Base-by-base conservation (phyloP, 352 stramenopile genomes). In the Globisporangium echinulatum region DNA sequence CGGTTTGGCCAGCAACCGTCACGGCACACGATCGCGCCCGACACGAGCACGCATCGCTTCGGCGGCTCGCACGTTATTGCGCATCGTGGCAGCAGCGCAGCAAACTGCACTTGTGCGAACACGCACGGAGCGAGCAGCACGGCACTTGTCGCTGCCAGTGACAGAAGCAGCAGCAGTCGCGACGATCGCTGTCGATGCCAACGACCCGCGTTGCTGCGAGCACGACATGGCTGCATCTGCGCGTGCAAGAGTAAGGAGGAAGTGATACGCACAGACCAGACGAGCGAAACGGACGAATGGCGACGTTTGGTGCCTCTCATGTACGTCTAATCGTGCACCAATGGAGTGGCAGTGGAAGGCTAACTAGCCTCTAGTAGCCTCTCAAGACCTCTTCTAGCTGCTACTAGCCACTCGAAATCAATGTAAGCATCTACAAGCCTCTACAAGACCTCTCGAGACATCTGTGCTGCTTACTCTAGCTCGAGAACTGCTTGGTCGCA, bases 401-500 rank as follows among this genome's bases (percentile, higher is more conserved):
- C 25, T 33, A 33, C 25, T 3, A 33, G 25, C 25, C 25, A 3
- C 25, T 33, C 25, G 25, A 33, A 33, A 33, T 3, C 25, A 33
- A 33, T 33, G 25, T 33, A 33, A 3, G 25, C 25, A 33, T 33
- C 25, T 33, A 33, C 25, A 33, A 33, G 25, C 25, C 1, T 33
- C 25, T 33, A 33, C 25, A 33, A 33, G 25, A 33, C 25, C 25
- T 33, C 25, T 3, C 25, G 25, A 25, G 25, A 33, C 25, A 33
- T 39, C 8, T 40, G 14, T 63, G 2, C 25, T 33, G 25, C 25
- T 33, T 33, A 33, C 36, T 49, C 58, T 62, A 54, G 66, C 9
- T 56, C 47, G 56, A 55, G 52, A 79, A 81, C n/a, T 63, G 61
- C 49, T 80, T 67, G 7, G 75, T 68, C 14, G 62, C 43, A 39